Evolutionary conservation across 23 red algal genomes (phyloP), one percentile per base, ranked within the genome.

Genomic region (Agarophyton chilense): DNA sequence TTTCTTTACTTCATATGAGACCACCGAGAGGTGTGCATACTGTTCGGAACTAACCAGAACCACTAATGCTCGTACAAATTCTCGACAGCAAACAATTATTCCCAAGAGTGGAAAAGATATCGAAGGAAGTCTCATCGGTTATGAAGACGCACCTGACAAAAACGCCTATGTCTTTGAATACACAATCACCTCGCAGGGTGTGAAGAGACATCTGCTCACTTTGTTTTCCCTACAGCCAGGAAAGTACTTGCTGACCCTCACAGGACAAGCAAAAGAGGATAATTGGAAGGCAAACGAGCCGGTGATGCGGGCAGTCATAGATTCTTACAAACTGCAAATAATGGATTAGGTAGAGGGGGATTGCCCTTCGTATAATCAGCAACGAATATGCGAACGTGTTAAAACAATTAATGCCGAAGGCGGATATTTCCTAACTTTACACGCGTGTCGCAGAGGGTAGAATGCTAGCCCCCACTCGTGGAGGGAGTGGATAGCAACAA

Each of bases 91-190:
- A 44, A 92, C 78, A 0, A 83, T 92, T 5, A 62, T 92, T 31
- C 78, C 78, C n/a, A 82, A 32, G 33, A 58, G 38, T 11, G 64
- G 79, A 13, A 92, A 92, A 57, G 89, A 84, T 44, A 77, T 92
- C 17, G 77, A 65, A 11, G 72, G 78, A 1, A 35, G 66, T 28
- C 42, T 92, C 24, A 84, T 92, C 40, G 6, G 29, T 3, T 26
- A 45, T 3, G 34, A 25, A 0, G 73, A 42, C 25, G 50, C 49
- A 4, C 46, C 71, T 3, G 49, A 10, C 18, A 86, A 86, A 22
- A 93, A 93, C 55, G 79, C 79, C 2, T 93, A 93, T 42, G 52
- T 93, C 9, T 50, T 93, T 22, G 90, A 93, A 70, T 93, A 93
- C 77, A 75, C 66, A 12, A 77, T 93, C 53, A 74, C 47, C 18